Percentiles rank a stretch among this genome's conserved stretches.
Evolutionary conservation across 805 yeast genomes (phyloP).

Genomic region (Yarrowia sp.): DNA sequence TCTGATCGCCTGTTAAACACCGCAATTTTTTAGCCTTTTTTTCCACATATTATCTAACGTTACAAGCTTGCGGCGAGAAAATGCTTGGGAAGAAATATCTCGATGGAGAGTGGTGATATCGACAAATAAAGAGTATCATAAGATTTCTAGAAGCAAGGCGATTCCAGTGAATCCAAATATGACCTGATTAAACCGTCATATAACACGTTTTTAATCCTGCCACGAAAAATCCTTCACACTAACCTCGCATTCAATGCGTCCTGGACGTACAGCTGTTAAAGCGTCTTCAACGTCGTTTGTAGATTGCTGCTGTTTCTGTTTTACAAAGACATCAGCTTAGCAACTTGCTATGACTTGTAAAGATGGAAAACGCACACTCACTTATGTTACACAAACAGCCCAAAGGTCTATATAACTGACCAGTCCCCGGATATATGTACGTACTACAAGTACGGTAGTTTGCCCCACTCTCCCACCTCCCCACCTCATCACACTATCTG

Average conservation of each 20-base stretch:
- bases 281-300: background rate
- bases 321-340: background rate
- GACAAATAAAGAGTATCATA: background rate
- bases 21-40: slow-evolving; percentile 1
- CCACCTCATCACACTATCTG: slow-evolving; percentile 20
- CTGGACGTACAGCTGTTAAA: background rate
- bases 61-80: background rate
- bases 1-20: background rate
- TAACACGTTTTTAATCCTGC: background rate
- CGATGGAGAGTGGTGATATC: background rate
- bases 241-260: background rate
- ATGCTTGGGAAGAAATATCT: background rate
- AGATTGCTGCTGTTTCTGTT: background rate
- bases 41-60: slow-evolving; percentile 5
- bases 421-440: background rate
- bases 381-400: background rate
- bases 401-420: background rate
- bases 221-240: background rate
- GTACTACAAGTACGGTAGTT: no score
- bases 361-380: background rate
- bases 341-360: background rate
- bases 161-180: background rate
- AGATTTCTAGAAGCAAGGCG: background rate
- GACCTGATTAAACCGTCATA: no score
- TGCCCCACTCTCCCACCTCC: background rate